These are phyloP conservation scores for Cenchrus americanus DNA, from an alignment of 176 grass and related monocot genomes.

Conservation along the genomic window DNA sequence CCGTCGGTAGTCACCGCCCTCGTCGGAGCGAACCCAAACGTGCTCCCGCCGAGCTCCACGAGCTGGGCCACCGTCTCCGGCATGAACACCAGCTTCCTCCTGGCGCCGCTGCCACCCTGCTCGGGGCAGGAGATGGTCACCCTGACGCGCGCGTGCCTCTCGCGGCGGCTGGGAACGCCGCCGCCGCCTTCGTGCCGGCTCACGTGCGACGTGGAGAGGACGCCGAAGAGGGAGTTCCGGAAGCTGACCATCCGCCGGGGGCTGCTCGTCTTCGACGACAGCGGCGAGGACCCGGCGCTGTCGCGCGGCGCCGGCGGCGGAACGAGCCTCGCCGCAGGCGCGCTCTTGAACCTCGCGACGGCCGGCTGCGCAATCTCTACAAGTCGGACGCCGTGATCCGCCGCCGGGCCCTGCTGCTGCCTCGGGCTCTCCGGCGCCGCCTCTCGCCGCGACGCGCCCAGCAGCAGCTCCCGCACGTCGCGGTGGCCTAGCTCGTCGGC, in stretches of 20 bases:
- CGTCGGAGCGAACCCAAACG: slow-evolving; percentile 45
- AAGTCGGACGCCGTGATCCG: background rate
- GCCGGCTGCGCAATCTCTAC: background rate
- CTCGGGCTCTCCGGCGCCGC: background rate
- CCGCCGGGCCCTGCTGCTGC: background rate
- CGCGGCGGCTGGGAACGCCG: background rate
- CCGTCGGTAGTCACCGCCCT: slow-evolving; percentile 61
- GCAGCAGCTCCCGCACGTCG: slow-evolving; percentile 54
- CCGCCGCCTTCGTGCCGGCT: background rate
- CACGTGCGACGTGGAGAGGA: slow-evolving; percentile 50
- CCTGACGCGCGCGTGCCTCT: slow-evolving; percentile 20
- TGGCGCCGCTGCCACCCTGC: background rate
- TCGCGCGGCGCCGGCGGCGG: slow-evolving; percentile 17
- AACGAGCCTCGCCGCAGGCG: slow-evolving; percentile 7
- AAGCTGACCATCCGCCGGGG: slow-evolving; percentile 51
- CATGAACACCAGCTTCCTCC: slow-evolving; percentile 66
- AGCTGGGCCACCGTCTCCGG: slow-evolving; percentile 64
- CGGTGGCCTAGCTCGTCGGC: slow-evolving; percentile 49
- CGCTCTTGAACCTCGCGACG: slow-evolving; percentile 43
- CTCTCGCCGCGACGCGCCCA: background rate
- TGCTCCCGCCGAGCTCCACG: slow-evolving; percentile 52
- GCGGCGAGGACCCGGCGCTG: background rate
- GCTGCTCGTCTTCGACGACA: slow-evolving; percentile 14
- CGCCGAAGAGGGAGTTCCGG: slow-evolving; percentile 75
- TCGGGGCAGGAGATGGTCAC: slow-evolving; percentile 69